A percentile compares a stretch with the other conserved stretches of the same genome.
These are phyloP conservation scores for Colletotrichum liaoningense DNA, from an alignment of 2,329 filamentous ascomycete species.

Conservation along the genomic window DNA sequence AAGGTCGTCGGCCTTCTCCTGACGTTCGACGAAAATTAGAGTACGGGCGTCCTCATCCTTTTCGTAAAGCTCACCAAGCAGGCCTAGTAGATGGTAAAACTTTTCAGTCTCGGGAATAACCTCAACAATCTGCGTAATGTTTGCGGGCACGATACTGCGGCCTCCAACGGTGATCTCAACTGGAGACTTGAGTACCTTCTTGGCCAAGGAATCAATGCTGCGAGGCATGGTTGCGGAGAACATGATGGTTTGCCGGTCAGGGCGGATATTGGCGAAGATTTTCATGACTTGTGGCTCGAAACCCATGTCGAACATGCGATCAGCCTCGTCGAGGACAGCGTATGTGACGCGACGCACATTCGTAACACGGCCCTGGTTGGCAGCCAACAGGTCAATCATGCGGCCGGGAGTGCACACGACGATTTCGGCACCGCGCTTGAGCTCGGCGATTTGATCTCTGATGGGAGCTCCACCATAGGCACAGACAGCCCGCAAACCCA, in stretches of 20 bases:
- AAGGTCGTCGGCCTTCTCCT: slow-evolving; percentile 87
- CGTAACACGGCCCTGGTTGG: slow-evolving; percentile 93
- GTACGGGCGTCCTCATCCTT: slow-evolving; percentile 90
- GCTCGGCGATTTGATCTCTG: slow-evolving; percentile 95
- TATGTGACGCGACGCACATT: slow-evolving; percentile 92
- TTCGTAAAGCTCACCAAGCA: slow-evolving; percentile 88
- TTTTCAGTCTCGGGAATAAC: slow-evolving; percentile 86
- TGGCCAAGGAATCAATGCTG: slow-evolving; percentile 90
- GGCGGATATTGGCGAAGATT: slow-evolving; percentile 90
- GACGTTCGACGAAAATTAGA: slow-evolving; percentile 91
- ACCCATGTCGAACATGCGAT: slow-evolving; percentile 99
- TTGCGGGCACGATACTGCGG: slow-evolving; percentile 85
- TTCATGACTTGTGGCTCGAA: slow-evolving; percentile 99
- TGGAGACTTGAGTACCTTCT: slow-evolving; percentile 86
- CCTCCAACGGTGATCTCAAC: slow-evolving; percentile 95
- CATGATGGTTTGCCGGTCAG: slow-evolving; percentile 91
- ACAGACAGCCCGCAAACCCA: slow-evolving; percentile 87
- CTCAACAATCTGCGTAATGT: slow-evolving; percentile 94
- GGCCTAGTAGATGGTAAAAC: slow-evolving; percentile 84
- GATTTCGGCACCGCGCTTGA: slow-evolving; percentile 95
- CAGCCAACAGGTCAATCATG: slow-evolving; percentile 93
- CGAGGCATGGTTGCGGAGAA: slow-evolving; percentile 97
- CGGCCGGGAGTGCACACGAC: slow-evolving; percentile 95
- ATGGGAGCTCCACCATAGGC: slow-evolving; percentile 96
- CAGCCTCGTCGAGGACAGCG: slow-evolving; percentile 95